Percentiles rank a stretch among this genome's conserved stretches.
Evolutionary conservation across 139 green algal genomes (phyloP).

Genomic region (Marvania coccoides): DNA sequence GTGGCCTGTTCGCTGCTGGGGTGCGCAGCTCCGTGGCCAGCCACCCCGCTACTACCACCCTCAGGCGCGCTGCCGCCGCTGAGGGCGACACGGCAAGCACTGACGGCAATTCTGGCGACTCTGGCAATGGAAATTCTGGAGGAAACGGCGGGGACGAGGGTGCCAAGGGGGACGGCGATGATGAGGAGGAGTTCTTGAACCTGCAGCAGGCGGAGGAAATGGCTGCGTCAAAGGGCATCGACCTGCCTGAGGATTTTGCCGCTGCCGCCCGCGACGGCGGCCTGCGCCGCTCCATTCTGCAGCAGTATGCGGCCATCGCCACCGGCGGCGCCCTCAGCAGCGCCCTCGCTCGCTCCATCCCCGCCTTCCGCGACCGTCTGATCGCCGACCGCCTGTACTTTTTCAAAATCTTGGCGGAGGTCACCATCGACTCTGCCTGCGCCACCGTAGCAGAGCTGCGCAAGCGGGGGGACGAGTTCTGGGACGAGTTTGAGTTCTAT

Average conservation of each 20-base stretch:
- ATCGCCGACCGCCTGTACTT: conserved; percentile 77
- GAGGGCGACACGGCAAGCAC: no score
- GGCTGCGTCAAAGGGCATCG: conserved; percentile 36
- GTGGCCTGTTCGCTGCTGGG: no score
- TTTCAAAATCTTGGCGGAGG: conserved; percentile 83
- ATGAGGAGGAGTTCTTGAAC: conserved; percentile 38
- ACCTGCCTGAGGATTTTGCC: conserved; percentile 49
- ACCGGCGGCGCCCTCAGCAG: conserved; percentile 30
- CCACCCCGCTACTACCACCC: no score
- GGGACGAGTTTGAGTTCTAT: conserved; percentile 96
- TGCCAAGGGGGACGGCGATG: conserved; percentile 22
- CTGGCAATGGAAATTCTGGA: no score
- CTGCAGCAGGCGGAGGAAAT: conserved; percentile 42
- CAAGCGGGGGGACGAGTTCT: conserved; percentile 94
- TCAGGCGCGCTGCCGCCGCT: no score
- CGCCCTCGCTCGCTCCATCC: conserved; percentile 44
- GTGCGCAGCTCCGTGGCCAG: no score
- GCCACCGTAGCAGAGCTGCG: conserved; percentile 90
- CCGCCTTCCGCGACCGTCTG: conserved; percentile 74
- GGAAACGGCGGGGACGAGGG: conserved; percentile 18
- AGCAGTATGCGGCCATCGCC: conserved; percentile 24
- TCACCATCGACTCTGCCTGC: conserved; percentile 90
- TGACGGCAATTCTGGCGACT: no score
- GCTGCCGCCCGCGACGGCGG: conserved; percentile 29
- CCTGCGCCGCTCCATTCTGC: conserved; percentile 27